Conservation (phyloP, 164 flowering plant species). For the Aristolochia contorta region DNA sequence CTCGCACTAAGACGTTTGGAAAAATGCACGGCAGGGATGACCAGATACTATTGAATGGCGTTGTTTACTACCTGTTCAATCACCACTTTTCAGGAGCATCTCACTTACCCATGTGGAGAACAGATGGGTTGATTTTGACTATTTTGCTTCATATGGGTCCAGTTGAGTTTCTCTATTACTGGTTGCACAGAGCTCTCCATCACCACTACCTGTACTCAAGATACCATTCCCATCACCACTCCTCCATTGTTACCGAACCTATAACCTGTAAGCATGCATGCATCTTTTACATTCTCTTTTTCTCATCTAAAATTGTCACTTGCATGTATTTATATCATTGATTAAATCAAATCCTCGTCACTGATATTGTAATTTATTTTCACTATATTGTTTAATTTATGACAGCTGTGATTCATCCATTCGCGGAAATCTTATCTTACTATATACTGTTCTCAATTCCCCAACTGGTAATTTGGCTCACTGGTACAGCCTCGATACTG, state of each 20-base stretch:
- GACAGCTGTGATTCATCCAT: constrained; percentile 57
- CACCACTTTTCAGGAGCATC: background rate
- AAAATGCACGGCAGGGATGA: constrained; percentile 23
- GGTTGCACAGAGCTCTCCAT: constrained; percentile 51
- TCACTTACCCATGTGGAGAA: constrained; percentile 33
- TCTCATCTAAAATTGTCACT: too few relatives aligned
- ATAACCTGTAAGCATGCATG: constrained; percentile 36
- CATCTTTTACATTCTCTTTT: background rate
- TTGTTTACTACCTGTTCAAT: constrained; percentile 8
- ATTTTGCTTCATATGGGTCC: constrained; percentile 34
- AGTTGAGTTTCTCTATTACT: constrained; percentile 44
- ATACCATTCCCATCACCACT: constrained; percentile 50
- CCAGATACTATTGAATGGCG: constrained; percentile 18
- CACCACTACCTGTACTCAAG: constrained; percentile 44
- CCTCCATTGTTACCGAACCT: constrained; percentile 46
- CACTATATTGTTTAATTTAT: background rate
- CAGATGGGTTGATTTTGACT: constrained; percentile 20
- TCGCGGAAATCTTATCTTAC: constrained; percentile 39
- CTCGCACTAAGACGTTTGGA: too few relatives aligned
- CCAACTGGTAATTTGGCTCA: constrained; percentile 1
- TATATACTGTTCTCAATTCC: constrained; percentile 29
- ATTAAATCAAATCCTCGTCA: background rate
- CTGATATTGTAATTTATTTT: background rate
- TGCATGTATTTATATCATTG: too few relatives aligned
- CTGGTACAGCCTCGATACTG: constrained; percentile 16